A percentile compares a stretch with the other conserved stretches of the same genome.
phyloP scores from a whole-genome alignment of 306 rosid species.

The Acacia crassicarpa region DNA sequence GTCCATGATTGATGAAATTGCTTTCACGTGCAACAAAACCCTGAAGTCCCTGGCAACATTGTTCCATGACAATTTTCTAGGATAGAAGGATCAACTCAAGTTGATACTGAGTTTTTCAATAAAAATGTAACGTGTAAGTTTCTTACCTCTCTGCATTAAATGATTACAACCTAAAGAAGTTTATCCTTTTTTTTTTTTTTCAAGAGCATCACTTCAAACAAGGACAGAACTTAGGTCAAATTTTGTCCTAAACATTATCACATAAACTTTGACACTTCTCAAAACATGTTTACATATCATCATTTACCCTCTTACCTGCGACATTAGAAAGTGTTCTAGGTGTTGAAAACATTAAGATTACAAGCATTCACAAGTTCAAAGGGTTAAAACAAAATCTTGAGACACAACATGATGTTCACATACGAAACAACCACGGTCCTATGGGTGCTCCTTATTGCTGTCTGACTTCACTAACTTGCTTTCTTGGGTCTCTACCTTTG shows the following conservation, averaged over 20 bases:
- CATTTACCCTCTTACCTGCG: not conserved
- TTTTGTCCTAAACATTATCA: not conserved
- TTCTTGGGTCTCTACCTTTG: conserved; percentile 52
- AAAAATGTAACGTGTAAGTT: not conserved
- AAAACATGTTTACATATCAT: not conserved
- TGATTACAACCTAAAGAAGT: not conserved
- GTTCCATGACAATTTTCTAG: too few species aligned
- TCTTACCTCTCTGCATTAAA: not conserved
- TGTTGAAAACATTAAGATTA: conserved; percentile 12
- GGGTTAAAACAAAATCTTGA: conserved; percentile 26
- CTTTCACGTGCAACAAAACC: too few species aligned
- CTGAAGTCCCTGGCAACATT: too few species aligned
- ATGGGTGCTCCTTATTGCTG: conserved; percentile 51
- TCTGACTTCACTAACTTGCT: conserved; percentile 39
- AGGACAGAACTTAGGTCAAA: not conserved
- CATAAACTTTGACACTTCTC: not conserved
- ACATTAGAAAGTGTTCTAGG: not conserved
- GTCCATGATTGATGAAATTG: too few species aligned
- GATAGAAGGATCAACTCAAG: too few species aligned
- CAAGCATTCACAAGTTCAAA: conserved; percentile 18
- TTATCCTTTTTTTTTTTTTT: not conserved
- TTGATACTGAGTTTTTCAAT: too few species aligned
- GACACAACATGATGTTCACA: conserved; percentile 28
- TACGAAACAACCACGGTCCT: conserved; percentile 31
- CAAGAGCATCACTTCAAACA: not conserved